Base-by-base conservation (phyloP, 2,329 filamentous ascomycete species). In the Fusarium oxysporum region DNA sequence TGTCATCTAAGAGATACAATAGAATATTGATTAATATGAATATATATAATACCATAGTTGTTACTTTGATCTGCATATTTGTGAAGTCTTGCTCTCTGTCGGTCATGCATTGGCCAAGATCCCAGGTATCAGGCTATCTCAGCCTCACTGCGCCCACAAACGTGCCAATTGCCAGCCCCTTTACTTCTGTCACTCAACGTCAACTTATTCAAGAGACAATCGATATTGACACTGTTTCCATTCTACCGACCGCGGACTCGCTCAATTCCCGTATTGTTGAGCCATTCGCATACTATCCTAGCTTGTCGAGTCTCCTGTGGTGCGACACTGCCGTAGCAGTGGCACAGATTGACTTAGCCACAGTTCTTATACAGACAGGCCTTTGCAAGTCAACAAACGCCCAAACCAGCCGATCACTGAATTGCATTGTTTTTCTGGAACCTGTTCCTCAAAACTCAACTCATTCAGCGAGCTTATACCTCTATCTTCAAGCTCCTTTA, bases 91-190 rank as follows among this genome's bases (percentile, higher is more conserved):
- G n/a, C 30, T 25, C 25, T 11, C 3, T 17, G 21, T 16, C 16
- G 14, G 14, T 19, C 4, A 8, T 38, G 17, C 7, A 19, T 25
- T 21, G n/a, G 4, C 14, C 21, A n/a, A 25, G 11, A 9, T 47
- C 4, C 19, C 32, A 48, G 19, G 78, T 78, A 66, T n/a, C 48
- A 30, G 63, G 55, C 67, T 79, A 80, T 74, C 77, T 73, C 43
- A 58, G 50, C 47, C 51, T 75, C 78, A 80, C 75, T 66, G 73
- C 30, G 30, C 47, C 64, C 55, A 61, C 40, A 37, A 45, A 19
- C 43, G 28, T 21, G 17, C 45, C 55, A 32, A 61, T 62, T 53
- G 61, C 73, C 72, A 78, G 71, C 75, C 77, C 77, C 77, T 61
- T 54, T 71, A 78, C 66, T 73, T 78, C 65, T 65, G 25, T 45